Evolutionary conservation across 805 yeast species (phyloP), one percentile per base, ranked within the genome.

Genomic region (Helenozyma rhizophorensis): DNA sequence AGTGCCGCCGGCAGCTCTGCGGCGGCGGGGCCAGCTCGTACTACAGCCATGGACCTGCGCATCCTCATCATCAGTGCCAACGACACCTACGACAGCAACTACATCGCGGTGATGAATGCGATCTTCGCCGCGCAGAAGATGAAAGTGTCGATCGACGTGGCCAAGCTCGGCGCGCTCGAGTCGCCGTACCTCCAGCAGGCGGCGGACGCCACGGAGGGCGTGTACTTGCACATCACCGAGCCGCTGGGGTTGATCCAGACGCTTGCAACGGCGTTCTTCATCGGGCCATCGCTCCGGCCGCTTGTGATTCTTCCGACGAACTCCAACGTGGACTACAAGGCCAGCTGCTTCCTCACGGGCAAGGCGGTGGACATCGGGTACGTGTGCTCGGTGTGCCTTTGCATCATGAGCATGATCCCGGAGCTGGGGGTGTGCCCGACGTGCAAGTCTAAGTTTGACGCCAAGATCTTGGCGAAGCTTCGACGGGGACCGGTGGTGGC

Each of bases 121-220:
- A 90, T 93, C 19, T 93, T 93, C 61, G 90, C 97, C 0, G 96
- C 97, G 1, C 96, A 93, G 47, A 90, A 89, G 57, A 74, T 83
- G 83, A 81, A 79, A 47, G 76, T 89, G 12, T 83, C 96, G 2
- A 78, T 93, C 14, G 97, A 93, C 56, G 89, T 89, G 9, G 90
- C 95, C 39, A 88, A 89, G 50, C 63, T 93, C 18, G 82, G 82
- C 1, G 45, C 51, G 7, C 39, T 42, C 18, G 76, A 76, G 41
- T 79, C 94, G 1, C 83, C 94, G 2, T 90, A 88, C 53, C 62
- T 93, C 39, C 97, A 93, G 54, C 98, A 93, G 54, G 96, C 97
- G 0, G 76, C 95, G 0, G 98, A 93, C 60, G 87, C 96, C 7
- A 90, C 98, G 0, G 76, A 80, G 45, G 99, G 99, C 3, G 79